Conservation (phyloP, 2,329 filamentous ascomycete genomes). For the Fusarium sp. region DNA sequence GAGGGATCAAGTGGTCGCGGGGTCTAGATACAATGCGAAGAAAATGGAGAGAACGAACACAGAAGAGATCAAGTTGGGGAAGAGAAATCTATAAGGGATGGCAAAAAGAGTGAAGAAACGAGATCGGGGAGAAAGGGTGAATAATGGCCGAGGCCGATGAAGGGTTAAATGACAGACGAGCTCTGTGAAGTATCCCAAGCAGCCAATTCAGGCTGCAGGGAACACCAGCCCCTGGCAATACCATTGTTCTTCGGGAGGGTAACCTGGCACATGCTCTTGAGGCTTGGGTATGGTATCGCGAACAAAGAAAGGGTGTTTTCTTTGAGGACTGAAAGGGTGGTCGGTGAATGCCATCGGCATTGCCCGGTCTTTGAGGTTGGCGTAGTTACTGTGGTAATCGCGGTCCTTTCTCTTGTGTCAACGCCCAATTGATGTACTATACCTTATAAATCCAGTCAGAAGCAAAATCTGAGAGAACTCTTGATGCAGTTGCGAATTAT, state of each 20-base stretch:
- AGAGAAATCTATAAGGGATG: neutral
- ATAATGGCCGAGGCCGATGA: neutral
- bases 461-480: neutral
- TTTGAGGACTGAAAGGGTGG: constrained; percentile 22
- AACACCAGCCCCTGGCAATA: constrained; percentile 12
- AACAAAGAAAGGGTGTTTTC: constrained; percentile 24
- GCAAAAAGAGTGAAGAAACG: constrained; percentile 14
- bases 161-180: constrained; percentile 23
- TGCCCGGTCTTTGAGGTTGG: constrained; percentile 9
- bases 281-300: neutral
- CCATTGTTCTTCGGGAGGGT: constrained; percentile 20
- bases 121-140: neutral
- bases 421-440: neutral
- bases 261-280: neutral
- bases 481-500: neutral
- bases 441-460: neutral
- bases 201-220: neutral
- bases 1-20: neutral
- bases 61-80: neutral
- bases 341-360: constrained; percentile 18
- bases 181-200: neutral
- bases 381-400: neutral
- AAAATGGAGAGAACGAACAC: neutral
- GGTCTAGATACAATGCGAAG: constrained; percentile 6
- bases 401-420: neutral